Conservation (phyloP, 192 early-diverging fungal species). For the Umbelopsis sp. region DNA sequence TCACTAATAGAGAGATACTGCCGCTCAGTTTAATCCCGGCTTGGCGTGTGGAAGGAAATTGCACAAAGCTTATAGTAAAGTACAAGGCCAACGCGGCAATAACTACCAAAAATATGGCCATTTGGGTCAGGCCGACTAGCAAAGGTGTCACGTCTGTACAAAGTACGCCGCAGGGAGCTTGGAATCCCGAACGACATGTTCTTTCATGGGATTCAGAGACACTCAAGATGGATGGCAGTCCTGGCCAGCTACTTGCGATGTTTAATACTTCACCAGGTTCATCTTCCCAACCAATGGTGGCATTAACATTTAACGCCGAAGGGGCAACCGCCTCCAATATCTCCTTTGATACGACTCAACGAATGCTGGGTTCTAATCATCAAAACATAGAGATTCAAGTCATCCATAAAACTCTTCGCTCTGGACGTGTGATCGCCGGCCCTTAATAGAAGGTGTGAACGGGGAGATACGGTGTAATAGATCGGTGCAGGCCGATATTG, state of each 20-base stretch:
- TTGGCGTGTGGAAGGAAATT: conserved; percentile 7
- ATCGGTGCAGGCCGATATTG: not conserved
- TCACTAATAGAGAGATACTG: not conserved
- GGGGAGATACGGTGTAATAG: not conserved
- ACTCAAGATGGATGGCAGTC: not conserved
- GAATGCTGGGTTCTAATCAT: not conserved
- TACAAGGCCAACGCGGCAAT: not conserved
- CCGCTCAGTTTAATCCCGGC: not conserved
- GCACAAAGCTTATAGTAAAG: not conserved
- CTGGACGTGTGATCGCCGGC: conserved; percentile 7
- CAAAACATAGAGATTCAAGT: not conserved
- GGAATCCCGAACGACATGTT: conserved; percentile 10
- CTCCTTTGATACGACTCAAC: not conserved
- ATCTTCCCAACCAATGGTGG: not conserved
- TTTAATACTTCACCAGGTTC: not conserved
- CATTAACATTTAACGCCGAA: not conserved
- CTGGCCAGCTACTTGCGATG: not conserved
- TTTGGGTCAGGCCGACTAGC: conserved; percentile 1
- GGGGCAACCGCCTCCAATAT: not conserved
- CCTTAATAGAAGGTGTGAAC: not conserved
- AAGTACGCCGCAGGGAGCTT: conserved; percentile 10
- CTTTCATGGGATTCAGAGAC: conserved; percentile 9
- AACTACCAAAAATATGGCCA: not conserved
- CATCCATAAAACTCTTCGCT: not conserved
- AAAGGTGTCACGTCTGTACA: conserved; percentile 7